Base-by-base conservation (phyloP, 768 basidiomycete genomes). In the Lentinula detonsa region DNA sequence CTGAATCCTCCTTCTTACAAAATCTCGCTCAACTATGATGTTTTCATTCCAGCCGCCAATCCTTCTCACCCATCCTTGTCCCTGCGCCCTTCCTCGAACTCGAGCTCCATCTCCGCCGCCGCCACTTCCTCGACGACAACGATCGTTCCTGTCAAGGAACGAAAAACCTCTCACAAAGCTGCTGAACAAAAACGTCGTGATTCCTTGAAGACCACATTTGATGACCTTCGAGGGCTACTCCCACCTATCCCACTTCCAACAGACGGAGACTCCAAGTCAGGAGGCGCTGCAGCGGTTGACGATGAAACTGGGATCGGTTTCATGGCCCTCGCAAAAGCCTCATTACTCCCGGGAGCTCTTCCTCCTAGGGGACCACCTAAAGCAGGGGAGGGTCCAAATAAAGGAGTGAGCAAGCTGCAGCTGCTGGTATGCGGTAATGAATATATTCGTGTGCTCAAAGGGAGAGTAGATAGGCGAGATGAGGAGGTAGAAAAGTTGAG, bases 161-260 rank as follows among this genome's bases (percentile, higher is more conserved):
- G 85, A 62, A 93, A 92, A 72, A 88, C 87, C 33, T 91, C 91
- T 6, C 92, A 99, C 74, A 98, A 98, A 74, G 91, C 88, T 11
- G 97, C 97, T 5, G 97, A 99, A 73, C 97, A 99, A 72, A 95
- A 95, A 71, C 89, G 97, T 49, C 87, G 97, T 8, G 96, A 99
- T 73, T 95, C 93, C 48, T 85, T 98, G 62, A 99, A 98, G 76
- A 87, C 90, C 15, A 93, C 95, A 4, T 98, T 90, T 67, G 91
- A 94, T 66, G 91, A 93, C 58, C 79, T 94, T 10, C 88, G 92
- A 15, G 71, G 78, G 16, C 78, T 98, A 15, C 81, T 99, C 0
- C 97, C 97, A 1, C 91, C 93, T 6, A 91, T 97, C 66, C 89
- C 93, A 9, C 78, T 93, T 1, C 87, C 92, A 1, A 85, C 86